These are phyloP conservation scores for Reticulascus tulasneorum DNA, from an alignment of 2,329 filamentous ascomycete genomes.

Conservation along the genomic window DNA sequence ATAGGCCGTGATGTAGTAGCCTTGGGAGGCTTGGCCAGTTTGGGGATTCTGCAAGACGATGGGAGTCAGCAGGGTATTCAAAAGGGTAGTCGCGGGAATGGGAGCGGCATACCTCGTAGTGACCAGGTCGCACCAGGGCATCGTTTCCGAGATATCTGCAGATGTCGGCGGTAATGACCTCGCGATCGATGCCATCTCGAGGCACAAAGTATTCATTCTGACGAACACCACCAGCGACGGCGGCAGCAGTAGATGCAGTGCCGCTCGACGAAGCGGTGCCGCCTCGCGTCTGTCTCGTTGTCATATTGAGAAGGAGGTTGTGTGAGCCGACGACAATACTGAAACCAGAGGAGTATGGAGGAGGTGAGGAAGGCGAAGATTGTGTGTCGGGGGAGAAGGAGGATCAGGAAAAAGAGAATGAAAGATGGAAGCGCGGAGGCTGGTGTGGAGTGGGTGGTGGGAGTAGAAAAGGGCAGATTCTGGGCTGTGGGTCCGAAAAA, in stretches of 20 bases:
- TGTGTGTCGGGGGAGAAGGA: constrained; percentile 9
- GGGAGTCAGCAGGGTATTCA: constrained; percentile 3
- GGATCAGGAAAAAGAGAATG: constrained; percentile 21
- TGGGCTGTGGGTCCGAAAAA: constrained; percentile 7
- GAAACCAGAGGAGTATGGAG: constrained; percentile 11
- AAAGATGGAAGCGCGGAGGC: constrained; percentile 22
- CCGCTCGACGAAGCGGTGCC: constrained; percentile 22
- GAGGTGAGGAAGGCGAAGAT: constrained; percentile 1
- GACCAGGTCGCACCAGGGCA: constrained; percentile 71
- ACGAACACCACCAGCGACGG: constrained; percentile 43
- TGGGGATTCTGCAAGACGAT: constrained; percentile 42
- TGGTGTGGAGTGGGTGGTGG: constrained; percentile 22
- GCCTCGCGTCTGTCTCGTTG: constrained; percentile 37
- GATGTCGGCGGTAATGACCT: constrained; percentile 81
- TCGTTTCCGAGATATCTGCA: constrained; percentile 82
- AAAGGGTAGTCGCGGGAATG: not conserved
- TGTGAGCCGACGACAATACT: no score
- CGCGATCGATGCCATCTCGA: constrained; percentile 75
- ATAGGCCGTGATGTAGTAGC: constrained; percentile 77
- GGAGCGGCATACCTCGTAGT: constrained; percentile 59
- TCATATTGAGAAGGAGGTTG: constrained; percentile 30
- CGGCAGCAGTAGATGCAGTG: constrained; percentile 29
- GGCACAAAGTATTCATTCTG: constrained; percentile 80
- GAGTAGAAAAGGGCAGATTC: constrained; percentile 21
- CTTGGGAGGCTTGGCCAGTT: constrained; percentile 58